Percentiles rank a stretch among this genome's conserved stretches.
Evolutionary conservation across 2,329 filamentous ascomycete genomes (phyloP).

Genomic region (Fusarium euwallaceae): DNA sequence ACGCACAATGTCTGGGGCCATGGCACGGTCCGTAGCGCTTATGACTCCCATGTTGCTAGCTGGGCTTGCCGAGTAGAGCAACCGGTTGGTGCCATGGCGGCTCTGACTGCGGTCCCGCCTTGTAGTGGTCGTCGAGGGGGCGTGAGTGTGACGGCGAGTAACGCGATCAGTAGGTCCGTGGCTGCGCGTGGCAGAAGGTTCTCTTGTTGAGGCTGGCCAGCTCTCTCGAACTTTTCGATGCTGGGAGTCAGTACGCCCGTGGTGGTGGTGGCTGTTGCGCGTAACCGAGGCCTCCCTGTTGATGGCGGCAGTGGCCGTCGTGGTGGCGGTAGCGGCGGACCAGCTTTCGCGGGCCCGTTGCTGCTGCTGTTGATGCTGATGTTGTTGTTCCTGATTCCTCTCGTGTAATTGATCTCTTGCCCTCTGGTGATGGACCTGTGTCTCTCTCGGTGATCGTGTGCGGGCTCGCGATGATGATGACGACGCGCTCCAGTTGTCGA

Average conservation of each 20-base stretch:
- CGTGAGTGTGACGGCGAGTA: neutral
- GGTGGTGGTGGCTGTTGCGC: neutral
- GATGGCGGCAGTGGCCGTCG: neutral
- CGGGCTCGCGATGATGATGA: slow-evolving; percentile 1
- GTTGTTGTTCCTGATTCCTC: slow-evolving; percentile 1
- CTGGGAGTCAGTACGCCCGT: neutral
- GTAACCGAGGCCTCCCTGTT: neutral
- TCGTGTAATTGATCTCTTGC: neutral
- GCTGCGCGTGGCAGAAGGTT: neutral
- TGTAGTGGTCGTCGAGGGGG: slow-evolving; percentile 15
- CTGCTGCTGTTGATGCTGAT: neutral
- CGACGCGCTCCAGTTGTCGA: neutral
- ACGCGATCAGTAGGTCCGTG: neutral
- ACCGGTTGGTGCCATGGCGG: slow-evolving; percentile 8
- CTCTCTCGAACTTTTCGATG: neutral
- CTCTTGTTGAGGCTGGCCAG: neutral
- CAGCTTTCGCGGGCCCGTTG: neutral
- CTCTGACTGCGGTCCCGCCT: slow-evolving; percentile 23
- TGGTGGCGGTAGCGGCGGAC: neutral
- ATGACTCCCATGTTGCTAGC: slow-evolving; percentile 27
- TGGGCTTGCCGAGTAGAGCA: slow-evolving; percentile 16
- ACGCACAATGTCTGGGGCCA: slow-evolving; percentile 48
- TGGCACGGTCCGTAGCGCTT: slow-evolving; percentile 33
- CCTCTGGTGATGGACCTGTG: neutral
- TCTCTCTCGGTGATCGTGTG: neutral